Conservation (phyloP, 2,329 filamentous ascomycete species). For the Polytolypa hystricis region DNA sequence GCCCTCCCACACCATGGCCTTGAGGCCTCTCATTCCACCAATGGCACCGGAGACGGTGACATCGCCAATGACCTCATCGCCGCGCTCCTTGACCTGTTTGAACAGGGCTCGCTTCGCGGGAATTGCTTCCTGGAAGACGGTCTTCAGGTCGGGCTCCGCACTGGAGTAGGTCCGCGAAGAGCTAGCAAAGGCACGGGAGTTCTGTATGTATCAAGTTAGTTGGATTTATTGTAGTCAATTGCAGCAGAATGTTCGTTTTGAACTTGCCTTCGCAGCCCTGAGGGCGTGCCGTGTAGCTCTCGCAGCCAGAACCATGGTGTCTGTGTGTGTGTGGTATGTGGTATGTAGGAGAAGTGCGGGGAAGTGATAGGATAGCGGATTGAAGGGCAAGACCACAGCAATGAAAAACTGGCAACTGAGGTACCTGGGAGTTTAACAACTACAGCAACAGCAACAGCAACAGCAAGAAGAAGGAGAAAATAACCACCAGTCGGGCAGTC, state of each 20-base stretch:
- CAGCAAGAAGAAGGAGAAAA: background rate
- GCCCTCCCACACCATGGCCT: constrained; percentile 98
- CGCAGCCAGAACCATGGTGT: constrained; percentile 25
- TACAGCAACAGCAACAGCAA: background rate
- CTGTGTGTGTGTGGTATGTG: background rate
- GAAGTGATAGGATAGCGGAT: too few relatives aligned
- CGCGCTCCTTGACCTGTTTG: constrained; percentile 82
- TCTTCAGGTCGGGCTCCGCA: constrained; percentile 80
- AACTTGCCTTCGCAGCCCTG: constrained; percentile 26
- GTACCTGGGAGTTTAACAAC: too few relatives aligned
- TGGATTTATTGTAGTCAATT: constrained; percentile 7
- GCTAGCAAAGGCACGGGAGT: constrained; percentile 12
- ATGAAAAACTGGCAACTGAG: too few relatives aligned
- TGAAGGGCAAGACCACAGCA: too few relatives aligned
- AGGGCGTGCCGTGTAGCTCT: constrained; percentile 29
- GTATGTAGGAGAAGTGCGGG: too few relatives aligned
- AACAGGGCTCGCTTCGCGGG: constrained; percentile 87
- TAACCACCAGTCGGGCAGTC: constrained; percentile 1
- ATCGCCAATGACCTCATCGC: constrained; percentile 73
- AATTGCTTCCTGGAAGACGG: constrained; percentile 70
- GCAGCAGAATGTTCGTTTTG: background rate
- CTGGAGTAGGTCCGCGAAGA: constrained; percentile 39
- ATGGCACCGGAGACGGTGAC: constrained; percentile 90
- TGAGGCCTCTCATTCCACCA: constrained; percentile 93
- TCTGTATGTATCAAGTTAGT: too few relatives aligned